phyloP scores from a whole-genome alignment of 2,329 filamentous ascomycete genomes.

The Aspergillus quadrilineatus region DNA sequence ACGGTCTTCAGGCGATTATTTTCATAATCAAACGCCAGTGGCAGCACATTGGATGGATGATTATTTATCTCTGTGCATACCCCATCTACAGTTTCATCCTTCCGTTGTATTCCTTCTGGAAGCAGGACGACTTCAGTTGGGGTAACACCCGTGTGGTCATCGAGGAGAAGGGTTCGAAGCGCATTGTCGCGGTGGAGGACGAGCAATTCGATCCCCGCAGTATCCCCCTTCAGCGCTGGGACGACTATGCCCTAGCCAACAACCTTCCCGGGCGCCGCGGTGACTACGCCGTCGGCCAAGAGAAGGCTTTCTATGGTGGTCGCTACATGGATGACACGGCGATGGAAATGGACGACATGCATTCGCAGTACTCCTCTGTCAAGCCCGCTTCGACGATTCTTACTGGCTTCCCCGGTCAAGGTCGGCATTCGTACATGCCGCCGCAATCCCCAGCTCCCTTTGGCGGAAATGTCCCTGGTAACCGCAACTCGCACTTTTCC shows the following conservation, averaged over 20 bases:
- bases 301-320: constrained; percentile 55
- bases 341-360: constrained; percentile 94
- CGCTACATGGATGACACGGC: constrained; percentile 73
- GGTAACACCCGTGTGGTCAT: constrained; percentile 98
- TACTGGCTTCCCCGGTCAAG: constrained; percentile 72
- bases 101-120: constrained; percentile 98
- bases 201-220: constrained; percentile 87
- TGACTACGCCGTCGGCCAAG: constrained; percentile 62
- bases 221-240: constrained; percentile 94
- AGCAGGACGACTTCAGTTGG: constrained; percentile 98
- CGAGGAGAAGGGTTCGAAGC: constrained; percentile 86
- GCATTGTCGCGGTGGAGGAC: constrained; percentile 79
- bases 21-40: constrained; percentile 97
- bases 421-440: constrained; percentile 67
- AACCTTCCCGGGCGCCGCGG: constrained; percentile 89
- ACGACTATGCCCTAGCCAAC: constrained; percentile 86
- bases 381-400: constrained; percentile 83
- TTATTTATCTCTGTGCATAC: constrained; percentile 90
- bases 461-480: constrained; percentile 52
- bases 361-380: constrained; percentile 90
- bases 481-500: constrained; percentile 70
- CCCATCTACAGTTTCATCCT: constrained; percentile 90
- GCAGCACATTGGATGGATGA: constrained; percentile 94
- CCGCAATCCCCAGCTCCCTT: constrained; percentile 77
- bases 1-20: constrained; percentile 92